Evolutionary conservation across 306 rosid genomes (phyloP).

Genomic region (Macrotyloma uniflorum): DNA sequence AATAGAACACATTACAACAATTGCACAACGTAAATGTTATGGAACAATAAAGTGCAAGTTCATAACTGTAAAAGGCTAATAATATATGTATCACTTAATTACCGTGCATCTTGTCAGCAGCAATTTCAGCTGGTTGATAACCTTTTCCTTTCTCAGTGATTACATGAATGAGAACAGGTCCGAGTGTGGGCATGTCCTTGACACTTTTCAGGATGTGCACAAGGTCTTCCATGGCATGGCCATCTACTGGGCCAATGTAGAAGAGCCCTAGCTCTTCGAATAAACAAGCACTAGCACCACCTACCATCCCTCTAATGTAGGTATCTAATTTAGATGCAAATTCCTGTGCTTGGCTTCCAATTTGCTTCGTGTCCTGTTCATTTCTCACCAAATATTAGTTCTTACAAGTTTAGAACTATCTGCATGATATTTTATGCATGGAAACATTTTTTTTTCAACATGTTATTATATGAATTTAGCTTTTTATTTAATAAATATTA

Average conservation of each 20-base stretch:
- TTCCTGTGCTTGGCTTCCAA: constrained; percentile 52
- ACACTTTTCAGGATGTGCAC: constrained; percentile 50
- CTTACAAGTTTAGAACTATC: neutral
- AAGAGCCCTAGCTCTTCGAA: constrained; percentile 71
- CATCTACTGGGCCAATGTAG: constrained; percentile 70
- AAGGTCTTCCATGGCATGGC: constrained; percentile 62
- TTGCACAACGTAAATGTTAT: neutral
- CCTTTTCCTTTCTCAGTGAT: constrained; percentile 77
- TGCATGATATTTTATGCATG: neutral
- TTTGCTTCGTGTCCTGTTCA: constrained; percentile 52
- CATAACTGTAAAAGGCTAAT: neutral
- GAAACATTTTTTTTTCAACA: no score
- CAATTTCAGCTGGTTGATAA: constrained; percentile 64
- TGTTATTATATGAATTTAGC: no score
- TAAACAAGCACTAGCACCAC: constrained; percentile 49
- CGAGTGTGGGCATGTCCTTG: constrained; percentile 50
- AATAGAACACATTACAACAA: constrained; percentile 1
- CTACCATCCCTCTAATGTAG: constrained; percentile 47
- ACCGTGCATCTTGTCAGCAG: constrained; percentile 77
- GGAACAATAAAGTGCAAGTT: neutral
- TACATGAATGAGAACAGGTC: constrained; percentile 68
- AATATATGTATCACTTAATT: neutral
- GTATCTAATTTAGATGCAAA: constrained; percentile 57
- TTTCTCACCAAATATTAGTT: neutral
- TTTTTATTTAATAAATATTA: no score